Evolutionary conservation across 1,284 basidiomycete species (phyloP), one percentile per base, ranked within the genome.

Genomic region (Tremellales sp.): DNA sequence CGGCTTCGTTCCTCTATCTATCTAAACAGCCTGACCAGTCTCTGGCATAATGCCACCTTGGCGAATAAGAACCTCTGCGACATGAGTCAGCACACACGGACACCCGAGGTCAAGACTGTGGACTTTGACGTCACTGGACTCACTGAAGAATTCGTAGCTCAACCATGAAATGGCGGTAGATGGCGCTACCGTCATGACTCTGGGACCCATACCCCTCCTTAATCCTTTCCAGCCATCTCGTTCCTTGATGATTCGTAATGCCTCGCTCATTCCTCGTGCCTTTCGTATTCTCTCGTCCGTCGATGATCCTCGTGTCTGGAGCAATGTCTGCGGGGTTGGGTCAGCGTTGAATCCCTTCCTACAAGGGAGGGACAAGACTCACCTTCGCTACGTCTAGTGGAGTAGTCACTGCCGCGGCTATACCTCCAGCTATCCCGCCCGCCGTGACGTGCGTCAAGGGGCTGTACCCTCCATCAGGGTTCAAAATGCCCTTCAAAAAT

Each of bases 131-230:
- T 15, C 12, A 23, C 26, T 22, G n/a, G 24, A 84, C 89, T 77
- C 70, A 92, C 89, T 93, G 80, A 93, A 94, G 77, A 92, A 93
- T 75, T 94, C 90, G 68, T 94, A 94, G 45, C 87, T 90, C 70
- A 97, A 78, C 94, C 96, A 99, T 75, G 90, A 96, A 45, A 99
- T 80, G 6, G 96, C 96, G 52, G 96, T 97, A 67, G 89, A 93
- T 8, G 96, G 96, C 84, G 97, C 91, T 57, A 90, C 90, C 10
- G 94, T 96, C 67, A 98, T 77, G 42, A 99, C 85, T 43, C 96
- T 82, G 5, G 96, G 96, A 46, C 88, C 81, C 64, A 98, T 78
- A 23, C 96, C 96, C 61, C 96, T 81, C 44, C 79, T 77, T 67
- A 98, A 91, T 0, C 96, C 96, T 64, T 79, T 85, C 40, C 86